Conservation (phyloP, 768 basidiomycete species). For the Calocera viscosa region DNA sequence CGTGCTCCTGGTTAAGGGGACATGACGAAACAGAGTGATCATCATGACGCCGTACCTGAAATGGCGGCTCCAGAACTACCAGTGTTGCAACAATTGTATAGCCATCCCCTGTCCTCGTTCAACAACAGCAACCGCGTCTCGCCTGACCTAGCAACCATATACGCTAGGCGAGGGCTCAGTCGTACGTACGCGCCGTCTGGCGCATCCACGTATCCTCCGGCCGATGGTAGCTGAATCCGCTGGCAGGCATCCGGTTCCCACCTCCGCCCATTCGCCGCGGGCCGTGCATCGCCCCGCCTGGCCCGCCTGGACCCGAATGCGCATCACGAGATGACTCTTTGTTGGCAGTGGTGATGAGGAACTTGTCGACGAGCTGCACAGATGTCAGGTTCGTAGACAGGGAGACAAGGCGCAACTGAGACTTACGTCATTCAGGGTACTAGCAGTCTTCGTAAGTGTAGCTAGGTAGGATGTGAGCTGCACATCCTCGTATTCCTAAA, state of each 20-base stretch:
- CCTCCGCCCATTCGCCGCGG: not conserved
- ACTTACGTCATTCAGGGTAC: conserved; percentile 77
- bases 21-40: not conserved
- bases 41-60: conserved; percentile 1
- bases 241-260: not conserved
- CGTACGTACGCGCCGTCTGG: conserved; percentile 1
- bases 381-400: conserved; percentile 17
- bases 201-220: conserved; percentile 6
- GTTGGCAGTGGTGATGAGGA: conserved; percentile 43
- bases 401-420: conserved; percentile 9
- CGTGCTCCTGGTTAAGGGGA: not conserved
- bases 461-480: conserved; percentile 84
- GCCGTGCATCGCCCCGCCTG: not conserved
- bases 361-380: conserved; percentile 63
- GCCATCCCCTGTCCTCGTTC: not conserved
- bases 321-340: not conserved
- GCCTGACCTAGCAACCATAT: not conserved
- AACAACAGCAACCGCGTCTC: not conserved
- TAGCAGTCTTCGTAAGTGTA: conserved; percentile 76
- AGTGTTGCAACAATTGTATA: not conserved
- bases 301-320: not conserved
- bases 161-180: not conserved
- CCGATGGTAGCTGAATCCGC: not conserved
- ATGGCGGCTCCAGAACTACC: not conserved
- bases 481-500: conserved; percentile 89